phyloP scores from a whole-genome alignment of 495 filamentous ascomycete species.

The Aspergillus ellipticus region DNA sequence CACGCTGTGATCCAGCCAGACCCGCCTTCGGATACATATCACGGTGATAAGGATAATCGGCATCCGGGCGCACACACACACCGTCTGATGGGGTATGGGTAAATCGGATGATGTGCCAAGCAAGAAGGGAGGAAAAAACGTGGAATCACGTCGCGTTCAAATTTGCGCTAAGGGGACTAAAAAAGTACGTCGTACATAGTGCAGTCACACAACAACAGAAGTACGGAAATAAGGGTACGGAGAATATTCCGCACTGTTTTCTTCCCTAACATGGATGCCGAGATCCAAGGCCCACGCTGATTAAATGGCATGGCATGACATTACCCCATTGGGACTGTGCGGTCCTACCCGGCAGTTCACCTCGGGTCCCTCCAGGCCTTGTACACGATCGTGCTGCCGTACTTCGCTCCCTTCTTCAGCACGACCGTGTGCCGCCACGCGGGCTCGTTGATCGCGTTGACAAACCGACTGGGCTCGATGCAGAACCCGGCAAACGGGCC shows the following conservation, averaged over 20 bases:
- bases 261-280: slow-evolving; percentile 6
- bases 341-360: not conserved
- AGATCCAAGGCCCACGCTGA: slow-evolving; percentile 9
- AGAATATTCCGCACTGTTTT: not conserved
- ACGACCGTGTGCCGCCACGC: slow-evolving; percentile 75
- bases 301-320: not conserved
- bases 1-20: not conserved
- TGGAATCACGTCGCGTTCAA: not conserved
- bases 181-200: no score
- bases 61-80: no score
- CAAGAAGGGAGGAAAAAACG: not conserved
- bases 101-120: not conserved
- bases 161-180: no score
- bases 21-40: slow-evolving; percentile 12
- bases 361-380: slow-evolving; percentile 65
- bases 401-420: slow-evolving; percentile 74
- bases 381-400: slow-evolving; percentile 75
- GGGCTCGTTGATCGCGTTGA: slow-evolving; percentile 78
- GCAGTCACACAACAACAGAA: no score
- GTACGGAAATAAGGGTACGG: not conserved
- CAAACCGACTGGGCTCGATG: slow-evolving; percentile 84
- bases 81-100: slow-evolving; percentile 5
- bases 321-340: not conserved
- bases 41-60: slow-evolving; percentile 10
- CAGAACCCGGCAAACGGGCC: slow-evolving; percentile 72